phyloP scores from a whole-genome alignment of 257 asterid genomes.

The Lycium ferocissimum region DNA sequence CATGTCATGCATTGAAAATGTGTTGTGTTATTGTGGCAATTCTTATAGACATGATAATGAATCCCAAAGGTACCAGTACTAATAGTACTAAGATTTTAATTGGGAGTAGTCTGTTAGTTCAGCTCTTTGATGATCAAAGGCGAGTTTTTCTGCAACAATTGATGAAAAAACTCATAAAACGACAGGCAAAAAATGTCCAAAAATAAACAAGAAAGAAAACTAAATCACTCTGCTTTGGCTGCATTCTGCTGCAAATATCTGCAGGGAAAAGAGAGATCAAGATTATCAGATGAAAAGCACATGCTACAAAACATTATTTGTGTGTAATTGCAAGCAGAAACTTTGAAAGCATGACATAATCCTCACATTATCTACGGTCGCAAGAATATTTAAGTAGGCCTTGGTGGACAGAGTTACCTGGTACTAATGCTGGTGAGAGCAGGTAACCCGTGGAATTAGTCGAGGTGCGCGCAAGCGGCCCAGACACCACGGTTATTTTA shows the following conservation, averaged over 20 bases:
- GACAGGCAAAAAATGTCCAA: not conserved
- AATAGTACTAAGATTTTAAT: not conserved
- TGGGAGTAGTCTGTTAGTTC: not conserved
- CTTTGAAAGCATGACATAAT: not conserved
- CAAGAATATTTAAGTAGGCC: not conserved
- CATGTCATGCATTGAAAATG: not conserved
- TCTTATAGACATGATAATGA: not conserved
- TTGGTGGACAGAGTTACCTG: not conserved
- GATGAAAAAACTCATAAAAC: not conserved
- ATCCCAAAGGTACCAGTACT: not conserved
- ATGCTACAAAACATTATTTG: not conserved
- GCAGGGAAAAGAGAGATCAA: not conserved
- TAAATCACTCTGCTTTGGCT: slow-evolving; percentile 29
- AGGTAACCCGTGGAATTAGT: not conserved
- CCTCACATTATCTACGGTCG: slow-evolving; percentile 6
- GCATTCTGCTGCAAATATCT: slow-evolving; percentile 31
- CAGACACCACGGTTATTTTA: not conserved
- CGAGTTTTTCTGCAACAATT: not conserved
- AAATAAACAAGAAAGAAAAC: slow-evolving; percentile 18
- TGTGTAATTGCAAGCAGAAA: not conserved
- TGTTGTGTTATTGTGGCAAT: not conserved
- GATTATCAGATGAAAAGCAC: not conserved
- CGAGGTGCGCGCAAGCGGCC: not conserved
- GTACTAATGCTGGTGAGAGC: not conserved
- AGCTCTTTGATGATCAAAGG: not conserved